Conservation (phyloP, 352 stramenopile genomes). For the Pythium aristosporum region DNA sequence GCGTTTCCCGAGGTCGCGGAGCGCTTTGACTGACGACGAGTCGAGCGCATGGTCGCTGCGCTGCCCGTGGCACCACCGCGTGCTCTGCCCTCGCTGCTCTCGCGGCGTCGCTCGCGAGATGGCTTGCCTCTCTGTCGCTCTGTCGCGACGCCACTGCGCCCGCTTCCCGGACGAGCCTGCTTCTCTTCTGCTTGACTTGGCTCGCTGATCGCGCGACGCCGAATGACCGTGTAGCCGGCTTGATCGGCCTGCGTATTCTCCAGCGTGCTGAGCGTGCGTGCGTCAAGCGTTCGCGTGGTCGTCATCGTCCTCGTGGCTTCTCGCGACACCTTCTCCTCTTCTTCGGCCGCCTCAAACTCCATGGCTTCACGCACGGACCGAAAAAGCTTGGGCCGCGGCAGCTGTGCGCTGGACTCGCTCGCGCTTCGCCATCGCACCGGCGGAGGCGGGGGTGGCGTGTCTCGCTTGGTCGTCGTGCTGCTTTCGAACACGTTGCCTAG, state of each 20-base stretch:
- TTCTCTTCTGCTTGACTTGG: not conserved
- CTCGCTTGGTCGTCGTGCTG: not conserved
- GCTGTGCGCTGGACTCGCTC: constrained; percentile 13
- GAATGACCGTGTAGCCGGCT: constrained; percentile 32
- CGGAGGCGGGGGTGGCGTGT: not conserved
- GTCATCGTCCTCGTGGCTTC: not conserved
- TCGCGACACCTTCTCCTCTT: constrained; percentile 7
- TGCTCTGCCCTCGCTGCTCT: not conserved
- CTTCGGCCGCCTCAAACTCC: constrained; percentile 23
- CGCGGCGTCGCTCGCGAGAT: not conserved
- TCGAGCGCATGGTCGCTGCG: not conserved
- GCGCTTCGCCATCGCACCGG: constrained; percentile 19
- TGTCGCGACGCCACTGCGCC: not conserved
- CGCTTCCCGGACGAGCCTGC: not conserved
- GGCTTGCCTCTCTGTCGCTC: not conserved
- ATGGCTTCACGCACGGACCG: constrained; percentile 27
- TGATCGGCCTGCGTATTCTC: constrained; percentile 26
- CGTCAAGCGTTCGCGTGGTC: constrained; percentile 2
- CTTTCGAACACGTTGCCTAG: constrained; percentile 36
- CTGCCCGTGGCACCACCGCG: not conserved
- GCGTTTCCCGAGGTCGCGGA: not conserved
- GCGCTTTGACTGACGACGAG: not conserved
- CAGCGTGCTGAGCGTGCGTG: constrained; percentile 16
- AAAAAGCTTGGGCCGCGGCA: constrained; percentile 13
- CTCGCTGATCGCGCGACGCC: constrained; percentile 19